Base-by-base conservation (phyloP, 192 early-diverging fungal species). In the Podila verticillata region DNA sequence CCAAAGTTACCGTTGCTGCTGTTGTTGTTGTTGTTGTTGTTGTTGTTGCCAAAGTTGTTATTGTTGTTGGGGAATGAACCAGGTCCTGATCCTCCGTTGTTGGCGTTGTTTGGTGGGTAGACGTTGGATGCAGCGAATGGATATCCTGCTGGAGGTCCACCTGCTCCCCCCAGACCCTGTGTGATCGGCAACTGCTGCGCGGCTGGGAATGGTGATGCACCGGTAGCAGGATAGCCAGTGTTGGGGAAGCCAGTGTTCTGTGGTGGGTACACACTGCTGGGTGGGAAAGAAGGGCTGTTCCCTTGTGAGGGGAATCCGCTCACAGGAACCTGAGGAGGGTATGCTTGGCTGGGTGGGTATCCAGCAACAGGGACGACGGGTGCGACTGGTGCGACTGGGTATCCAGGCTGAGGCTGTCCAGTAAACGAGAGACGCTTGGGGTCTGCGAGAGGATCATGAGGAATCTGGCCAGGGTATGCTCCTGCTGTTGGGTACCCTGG, bases 391-490 rank as follows among this genome's bases (percentile, higher is more conserved):
- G 71, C 31, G 17, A 59, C 57, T 30, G 65, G 65, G 65, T 65
- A 77, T 66, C 57, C 68, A 10, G 67, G 56, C 28, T 64, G 61
- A 35, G 63, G 35, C 24, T 66, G 75, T 66, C 75, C 75, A 56
- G 63, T 47, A 54, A 71, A 79, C 6, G 75, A 79, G 24, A 56
- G 49, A 2, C 75, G 75, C 26, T 72, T 79, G 61, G 69, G 68
- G 12, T 79, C 75, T 6, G 68, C 56, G 24, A 70, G 54, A 8
- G 75, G 75, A n/a, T 79, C 75, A 26, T 54, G 51, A 12, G 51
- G 51, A 54, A 24, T 7, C 24, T n/a, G 51, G 10, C 51, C 51
- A 7, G 59, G 35, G 36, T 66, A 79, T 4, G 51, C 19, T 15
- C 48, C 61, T 1, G 71, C 63, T n/a, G 74, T 31, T 10, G 77